A percentile compares a stretch with the other conserved stretches of the same genome.
Evolutionary conservation across 2,329 filamentous ascomycete species (phyloP).

Genomic region (Aspergillus phoenicis): DNA sequence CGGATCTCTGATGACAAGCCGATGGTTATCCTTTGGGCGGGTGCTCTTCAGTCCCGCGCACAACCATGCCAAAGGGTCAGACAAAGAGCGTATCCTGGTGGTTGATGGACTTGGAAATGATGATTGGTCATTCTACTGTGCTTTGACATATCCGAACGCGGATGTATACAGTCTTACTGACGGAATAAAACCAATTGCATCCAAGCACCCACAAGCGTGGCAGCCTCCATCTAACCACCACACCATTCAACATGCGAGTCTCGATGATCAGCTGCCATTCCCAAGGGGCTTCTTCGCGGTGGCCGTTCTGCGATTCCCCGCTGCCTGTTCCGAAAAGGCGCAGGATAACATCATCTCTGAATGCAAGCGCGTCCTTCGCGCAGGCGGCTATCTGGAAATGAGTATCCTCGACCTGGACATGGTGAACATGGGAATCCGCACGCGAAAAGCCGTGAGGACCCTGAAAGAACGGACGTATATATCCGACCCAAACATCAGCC

Average conservation of each 20-base stretch:
- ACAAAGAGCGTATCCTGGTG: conserved; percentile 49
- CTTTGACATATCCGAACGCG: conserved; percentile 50
- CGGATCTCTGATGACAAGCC: conserved; percentile 54
- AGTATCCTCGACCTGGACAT: conserved; percentile 54
- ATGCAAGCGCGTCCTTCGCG: conserved; percentile 52
- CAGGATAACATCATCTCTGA: conserved; percentile 51
- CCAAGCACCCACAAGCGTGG: conserved; percentile 45
- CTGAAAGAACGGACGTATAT: conserved; percentile 51
- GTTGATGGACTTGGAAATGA: conserved; percentile 55
- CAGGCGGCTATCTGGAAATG: conserved; percentile 53
- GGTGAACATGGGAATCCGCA: conserved; percentile 53
- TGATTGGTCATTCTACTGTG: conserved; percentile 57
- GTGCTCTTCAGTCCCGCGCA: conserved; percentile 55
- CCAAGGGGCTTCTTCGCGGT: conserved; percentile 51
- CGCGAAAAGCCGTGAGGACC: conserved; percentile 47
- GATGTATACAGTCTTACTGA: conserved; percentile 49
- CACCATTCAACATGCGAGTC: conserved; percentile 45
- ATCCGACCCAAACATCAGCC: conserved; percentile 45
- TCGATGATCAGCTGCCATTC: conserved; percentile 49
- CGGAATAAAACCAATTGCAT: conserved; percentile 35
- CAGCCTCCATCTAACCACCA: conserved; percentile 47
- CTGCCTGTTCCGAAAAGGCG: conserved; percentile 46
- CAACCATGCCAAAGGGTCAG: conserved; percentile 44
- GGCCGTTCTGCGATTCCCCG: conserved; percentile 50
- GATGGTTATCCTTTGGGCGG: conserved; percentile 54